Evolutionary conservation across 2,329 filamentous ascomycete genomes (phyloP).

Genomic region (Penicillium decumbens): DNA sequence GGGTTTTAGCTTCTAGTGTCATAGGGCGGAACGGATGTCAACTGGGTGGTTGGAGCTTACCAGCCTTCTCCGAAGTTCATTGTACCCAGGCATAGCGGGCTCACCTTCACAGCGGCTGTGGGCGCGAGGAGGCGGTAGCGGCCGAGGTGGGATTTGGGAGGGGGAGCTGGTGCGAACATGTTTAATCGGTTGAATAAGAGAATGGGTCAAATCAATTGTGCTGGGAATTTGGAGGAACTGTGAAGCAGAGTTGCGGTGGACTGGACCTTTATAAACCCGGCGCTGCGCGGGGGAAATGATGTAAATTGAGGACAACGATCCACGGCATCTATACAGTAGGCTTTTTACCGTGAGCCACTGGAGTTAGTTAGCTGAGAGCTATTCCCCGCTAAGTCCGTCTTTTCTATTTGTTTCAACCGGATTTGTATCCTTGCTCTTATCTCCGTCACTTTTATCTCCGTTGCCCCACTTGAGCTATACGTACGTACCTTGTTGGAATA

Average conservation of each 20-base stretch:
- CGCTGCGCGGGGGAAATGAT: slow-evolving; percentile 9
- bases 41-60: slow-evolving; percentile 17
- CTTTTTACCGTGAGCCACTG: no score
- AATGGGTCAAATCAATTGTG: background rate
- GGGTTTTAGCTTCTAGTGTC: background rate
- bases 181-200: background rate
- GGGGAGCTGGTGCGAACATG: slow-evolving; percentile 9
- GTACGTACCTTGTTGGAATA: no score
- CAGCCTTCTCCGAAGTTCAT: slow-evolving; percentile 55
- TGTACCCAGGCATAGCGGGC: slow-evolving; percentile 51
- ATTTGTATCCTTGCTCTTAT: background rate
- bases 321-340: no score
- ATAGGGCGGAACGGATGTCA: background rate
- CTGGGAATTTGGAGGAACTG: background rate
- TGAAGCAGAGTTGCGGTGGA: background rate
- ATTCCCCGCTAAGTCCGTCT: slow-evolving; percentile 1
- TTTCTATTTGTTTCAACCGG: background rate
- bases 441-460: background rate
- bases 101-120: slow-evolving; percentile 50
- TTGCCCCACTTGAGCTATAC: background rate
- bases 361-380: background rate
- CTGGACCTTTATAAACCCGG: background rate
- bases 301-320: background rate
- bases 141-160: slow-evolving; percentile 39
- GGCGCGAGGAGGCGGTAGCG: slow-evolving; percentile 51